These are phyloP conservation scores for Akanthomyces lecanii DNA, from an alignment of 2,329 filamentous ascomycete genomes.

Conservation along the genomic window DNA sequence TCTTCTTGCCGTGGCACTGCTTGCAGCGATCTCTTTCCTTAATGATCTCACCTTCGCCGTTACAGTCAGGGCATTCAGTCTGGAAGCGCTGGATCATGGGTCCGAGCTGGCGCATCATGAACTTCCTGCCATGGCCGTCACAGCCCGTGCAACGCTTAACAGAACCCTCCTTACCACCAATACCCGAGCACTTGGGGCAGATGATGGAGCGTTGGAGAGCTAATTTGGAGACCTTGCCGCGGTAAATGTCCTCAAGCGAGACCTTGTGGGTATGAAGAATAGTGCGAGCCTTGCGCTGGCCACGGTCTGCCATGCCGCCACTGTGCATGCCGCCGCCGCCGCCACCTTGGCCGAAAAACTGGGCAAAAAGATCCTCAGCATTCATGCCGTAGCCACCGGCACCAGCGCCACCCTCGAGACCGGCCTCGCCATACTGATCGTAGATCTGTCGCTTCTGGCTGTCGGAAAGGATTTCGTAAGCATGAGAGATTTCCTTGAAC, in stretches of 20 bases:
- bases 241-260: conserved; percentile 95
- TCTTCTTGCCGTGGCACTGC: conserved; percentile 96
- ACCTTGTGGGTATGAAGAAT: conserved; percentile 99
- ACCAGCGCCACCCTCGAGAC: conserved; percentile 80
- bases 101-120: conserved; percentile 99
- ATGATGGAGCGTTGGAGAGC: conserved; percentile 97
- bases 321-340: conserved; percentile 60
- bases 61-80: conserved; percentile 97
- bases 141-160: conserved; percentile 89
- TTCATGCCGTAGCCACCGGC: conserved; percentile 69
- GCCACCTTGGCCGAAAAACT: conserved; percentile 65
- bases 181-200: conserved; percentile 88
- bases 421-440: conserved; percentile 96
- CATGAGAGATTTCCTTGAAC: conserved; percentile 96
- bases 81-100: conserved; percentile 99
- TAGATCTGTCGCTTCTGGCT: conserved; percentile 87
- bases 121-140: conserved; percentile 96
- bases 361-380: conserved; percentile 91
- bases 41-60: conserved; percentile 94
- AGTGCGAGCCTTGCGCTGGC: conserved; percentile 83
- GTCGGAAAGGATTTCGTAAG: conserved; percentile 93
- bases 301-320: conserved; percentile 68
- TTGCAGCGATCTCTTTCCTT: conserved; percentile 98
- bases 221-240: conserved; percentile 94
- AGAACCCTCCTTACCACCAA: conserved; percentile 96